These are phyloP conservation scores for Aspergillus sclerotioniger DNA, from an alignment of 495 filamentous ascomycete genomes.

Conservation along the genomic window DNA sequence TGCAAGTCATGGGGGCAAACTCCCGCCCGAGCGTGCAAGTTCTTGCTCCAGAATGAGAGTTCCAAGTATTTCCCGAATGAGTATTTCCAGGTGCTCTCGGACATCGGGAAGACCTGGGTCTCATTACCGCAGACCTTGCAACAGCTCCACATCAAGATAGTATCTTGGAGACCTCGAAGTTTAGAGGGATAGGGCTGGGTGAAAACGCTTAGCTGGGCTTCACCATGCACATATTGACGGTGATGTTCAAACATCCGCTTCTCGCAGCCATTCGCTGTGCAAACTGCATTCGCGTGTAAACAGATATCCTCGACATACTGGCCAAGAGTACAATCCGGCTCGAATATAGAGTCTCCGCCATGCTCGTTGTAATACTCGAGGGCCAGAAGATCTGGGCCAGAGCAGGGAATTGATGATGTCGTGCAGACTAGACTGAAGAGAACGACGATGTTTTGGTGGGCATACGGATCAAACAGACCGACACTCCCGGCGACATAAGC, in stretches of 20 bases:
- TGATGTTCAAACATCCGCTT: slow-evolving; percentile 90
- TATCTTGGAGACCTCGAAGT: slow-evolving; percentile 67
- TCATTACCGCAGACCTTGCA: slow-evolving; percentile 90
- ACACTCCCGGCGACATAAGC: slow-evolving; percentile 72
- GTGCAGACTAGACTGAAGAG: slow-evolving; percentile 92
- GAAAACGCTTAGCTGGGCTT: slow-evolving; percentile 87
- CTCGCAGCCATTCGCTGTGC: slow-evolving; percentile 82
- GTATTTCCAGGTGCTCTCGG: slow-evolving; percentile 94
- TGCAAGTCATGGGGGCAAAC: slow-evolving; percentile 94
- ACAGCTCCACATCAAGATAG: slow-evolving; percentile 95
- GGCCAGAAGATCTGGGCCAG: slow-evolving; percentile 81
- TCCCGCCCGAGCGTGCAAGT: slow-evolving; percentile 72
- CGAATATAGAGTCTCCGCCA: slow-evolving; percentile 60
- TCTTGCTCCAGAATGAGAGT: slow-evolving; percentile 90
- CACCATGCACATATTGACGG: slow-evolving; percentile 94
- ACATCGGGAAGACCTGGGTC: slow-evolving; percentile 90
- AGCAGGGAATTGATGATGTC: slow-evolving; percentile 84
- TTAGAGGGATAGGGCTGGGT: slow-evolving; percentile 73
- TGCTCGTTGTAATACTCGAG: slow-evolving; percentile 92
- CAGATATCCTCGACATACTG: slow-evolving; percentile 95
- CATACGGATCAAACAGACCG: slow-evolving; percentile 87
- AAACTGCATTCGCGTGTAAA: slow-evolving; percentile 67
- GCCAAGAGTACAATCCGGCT: slow-evolving; percentile 87
- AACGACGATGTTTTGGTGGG: slow-evolving; percentile 94
- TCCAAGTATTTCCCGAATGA: slow-evolving; percentile 98